Evolutionary conservation across 2,329 filamentous ascomycete species (phyloP).

Genomic region (Chaetomiaceae sp.): DNA sequence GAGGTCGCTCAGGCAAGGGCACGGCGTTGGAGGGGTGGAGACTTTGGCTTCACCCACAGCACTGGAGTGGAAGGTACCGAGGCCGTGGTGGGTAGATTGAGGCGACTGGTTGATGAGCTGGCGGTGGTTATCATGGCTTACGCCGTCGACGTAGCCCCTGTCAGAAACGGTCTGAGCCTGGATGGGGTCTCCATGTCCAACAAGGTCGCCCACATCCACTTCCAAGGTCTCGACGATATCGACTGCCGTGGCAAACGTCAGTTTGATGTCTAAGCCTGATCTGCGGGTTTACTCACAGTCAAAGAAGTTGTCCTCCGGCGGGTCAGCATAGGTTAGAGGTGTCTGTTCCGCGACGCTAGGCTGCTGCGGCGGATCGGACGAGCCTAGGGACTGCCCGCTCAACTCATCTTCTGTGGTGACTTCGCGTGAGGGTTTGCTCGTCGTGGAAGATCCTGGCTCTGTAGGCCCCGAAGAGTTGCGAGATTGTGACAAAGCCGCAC

Average conservation of each 20-base stretch:
- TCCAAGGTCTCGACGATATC: neutral
- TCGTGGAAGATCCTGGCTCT: neutral
- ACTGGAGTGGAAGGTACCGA: neutral
- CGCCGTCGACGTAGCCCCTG: too few relatives aligned
- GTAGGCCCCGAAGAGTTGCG: neutral
- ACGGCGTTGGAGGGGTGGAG: slow-evolving; percentile 8
- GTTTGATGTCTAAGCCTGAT: slow-evolving; percentile 1
- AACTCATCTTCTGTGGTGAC: neutral
- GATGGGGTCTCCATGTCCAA: neutral
- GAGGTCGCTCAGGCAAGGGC: slow-evolving; percentile 23
- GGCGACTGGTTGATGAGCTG: too few relatives aligned
- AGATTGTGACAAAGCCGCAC: neutral
- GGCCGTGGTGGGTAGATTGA: too few relatives aligned
- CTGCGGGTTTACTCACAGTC: slow-evolving; percentile 3
- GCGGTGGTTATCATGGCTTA: too few relatives aligned
- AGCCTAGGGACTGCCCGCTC: neutral
- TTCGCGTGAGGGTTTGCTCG: neutral
- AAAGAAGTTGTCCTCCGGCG: slow-evolving; percentile 2
- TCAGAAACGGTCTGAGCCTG: too few relatives aligned
- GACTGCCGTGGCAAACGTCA: neutral
- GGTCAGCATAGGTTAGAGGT: neutral
- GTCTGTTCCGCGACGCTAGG: neutral
- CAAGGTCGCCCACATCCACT: slow-evolving; percentile 6
- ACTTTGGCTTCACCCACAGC: neutral
- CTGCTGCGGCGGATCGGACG: neutral